Conservation (phyloP, 768 basidiomycete species). For the Suillus subaureus region DNA sequence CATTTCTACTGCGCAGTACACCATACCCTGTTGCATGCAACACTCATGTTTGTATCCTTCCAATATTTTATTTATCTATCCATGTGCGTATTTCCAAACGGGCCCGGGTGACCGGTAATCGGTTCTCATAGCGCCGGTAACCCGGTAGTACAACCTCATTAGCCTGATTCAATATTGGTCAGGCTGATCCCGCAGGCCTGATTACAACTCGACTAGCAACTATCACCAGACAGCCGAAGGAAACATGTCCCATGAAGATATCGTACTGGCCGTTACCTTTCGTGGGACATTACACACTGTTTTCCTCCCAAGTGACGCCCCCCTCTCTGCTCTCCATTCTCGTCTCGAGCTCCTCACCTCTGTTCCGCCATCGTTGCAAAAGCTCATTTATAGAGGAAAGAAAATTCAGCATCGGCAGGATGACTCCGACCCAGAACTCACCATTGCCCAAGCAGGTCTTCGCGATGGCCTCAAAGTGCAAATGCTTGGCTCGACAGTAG, state of each 20-base stretch:
- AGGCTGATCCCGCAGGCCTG: neutral
- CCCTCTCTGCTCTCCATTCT: constrained; percentile 52
- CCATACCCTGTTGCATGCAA: neutral
- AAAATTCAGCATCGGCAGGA: constrained; percentile 28
- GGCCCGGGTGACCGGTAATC: neutral
- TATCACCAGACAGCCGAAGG: neutral
- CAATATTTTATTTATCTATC: neutral
- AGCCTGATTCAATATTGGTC: neutral
- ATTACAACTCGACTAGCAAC: neutral
- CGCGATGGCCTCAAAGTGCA: constrained; percentile 68
- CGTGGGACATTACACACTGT: constrained; percentile 52
- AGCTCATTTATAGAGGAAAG: constrained; percentile 75
- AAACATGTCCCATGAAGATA: constrained; percentile 8
- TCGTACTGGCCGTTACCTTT: constrained; percentile 39
- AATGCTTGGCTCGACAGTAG: constrained; percentile 65
- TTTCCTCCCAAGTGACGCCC: constrained; percentile 49
- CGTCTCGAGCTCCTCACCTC: constrained; percentile 63
- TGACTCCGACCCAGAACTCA: constrained; percentile 27
- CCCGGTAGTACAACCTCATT: neutral
- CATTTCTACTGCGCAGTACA: neutral
- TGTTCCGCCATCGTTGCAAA: constrained; percentile 68
- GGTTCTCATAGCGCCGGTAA: neutral
- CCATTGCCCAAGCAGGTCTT: constrained; percentile 52
- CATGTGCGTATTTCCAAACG: neutral
- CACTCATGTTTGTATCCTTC: neutral